Conservation (phyloP, 164 flowering plant species). For the Vitis cinerea region DNA sequence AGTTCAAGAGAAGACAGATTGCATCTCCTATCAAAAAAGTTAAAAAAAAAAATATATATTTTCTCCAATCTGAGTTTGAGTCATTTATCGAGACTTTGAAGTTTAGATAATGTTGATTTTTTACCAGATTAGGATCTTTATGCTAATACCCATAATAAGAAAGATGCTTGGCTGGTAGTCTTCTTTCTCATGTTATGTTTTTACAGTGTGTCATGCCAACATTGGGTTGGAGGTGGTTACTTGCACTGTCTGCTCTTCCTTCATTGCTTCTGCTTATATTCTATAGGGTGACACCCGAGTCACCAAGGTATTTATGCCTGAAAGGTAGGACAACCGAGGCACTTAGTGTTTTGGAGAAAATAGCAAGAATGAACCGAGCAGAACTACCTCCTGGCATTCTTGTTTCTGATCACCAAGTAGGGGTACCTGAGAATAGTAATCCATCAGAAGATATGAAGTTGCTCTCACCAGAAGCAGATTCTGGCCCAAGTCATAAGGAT, state of each 20-base stretch:
- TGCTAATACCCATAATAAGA: not conserved
- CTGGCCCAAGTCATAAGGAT: slow-evolving; percentile 17
- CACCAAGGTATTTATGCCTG: slow-evolving; percentile 80
- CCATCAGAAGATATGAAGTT: slow-evolving; percentile 43
- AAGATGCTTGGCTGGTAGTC: not conserved
- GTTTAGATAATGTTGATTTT: not conserved
- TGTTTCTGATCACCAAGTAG: slow-evolving; percentile 42
- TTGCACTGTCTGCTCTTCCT: slow-evolving; percentile 76
- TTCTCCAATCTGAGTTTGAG: not conserved
- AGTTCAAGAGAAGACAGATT: not conserved
- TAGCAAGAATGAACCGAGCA: slow-evolving; percentile 53
- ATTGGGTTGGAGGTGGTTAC: slow-evolving; percentile 96
- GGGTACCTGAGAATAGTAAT: slow-evolving; percentile 23
- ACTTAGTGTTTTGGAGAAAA: slow-evolving; percentile 44
- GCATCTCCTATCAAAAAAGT: too few relatives aligned
- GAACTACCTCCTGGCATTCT: slow-evolving; percentile 68
- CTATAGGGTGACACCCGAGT: slow-evolving; percentile 64
- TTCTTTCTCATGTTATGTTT: not conserved
- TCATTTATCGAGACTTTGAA: not conserved
- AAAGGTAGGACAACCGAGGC: slow-evolving; percentile 71
- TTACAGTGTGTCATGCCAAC: slow-evolving; percentile 82
- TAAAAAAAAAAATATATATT: not conserved
- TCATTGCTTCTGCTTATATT: slow-evolving; percentile 65
- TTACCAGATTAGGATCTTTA: not conserved
- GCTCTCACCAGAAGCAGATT: slow-evolving; percentile 28